A percentile compares a stretch with the other conserved stretches of the same genome.
Conservation (phyloP, 1,284 basidiomycete genomes). For the Pseudozyma tsukubaensis region DNA sequence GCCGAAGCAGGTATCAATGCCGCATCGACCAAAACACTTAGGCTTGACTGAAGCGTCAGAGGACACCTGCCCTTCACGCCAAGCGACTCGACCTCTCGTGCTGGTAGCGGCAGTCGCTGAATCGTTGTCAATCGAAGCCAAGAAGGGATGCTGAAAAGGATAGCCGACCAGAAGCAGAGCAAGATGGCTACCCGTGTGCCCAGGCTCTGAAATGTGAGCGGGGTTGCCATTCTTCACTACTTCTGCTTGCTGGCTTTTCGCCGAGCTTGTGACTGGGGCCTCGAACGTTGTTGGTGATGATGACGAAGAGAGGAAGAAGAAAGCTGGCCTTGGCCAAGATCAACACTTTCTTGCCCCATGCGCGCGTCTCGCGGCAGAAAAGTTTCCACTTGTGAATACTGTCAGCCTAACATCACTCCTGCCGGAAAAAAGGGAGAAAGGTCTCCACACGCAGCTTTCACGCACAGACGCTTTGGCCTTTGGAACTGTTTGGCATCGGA, state of each 20-base stretch:
- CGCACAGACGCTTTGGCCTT: slow-evolving; percentile 16
- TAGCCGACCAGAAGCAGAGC: slow-evolving; percentile 48
- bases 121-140: slow-evolving; percentile 63
- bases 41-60: slow-evolving; percentile 21
- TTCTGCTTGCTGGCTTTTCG: background rate
- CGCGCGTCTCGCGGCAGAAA: too few species aligned
- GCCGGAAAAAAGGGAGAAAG: background rate
- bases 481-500: slow-evolving; percentile 5
- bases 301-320: background rate
- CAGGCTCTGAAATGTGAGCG: slow-evolving; percentile 43
- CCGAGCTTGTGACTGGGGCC: background rate
- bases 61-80: slow-evolving; percentile 32
- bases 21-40: slow-evolving; percentile 16
- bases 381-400: too few species aligned
- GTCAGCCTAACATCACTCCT: too few species aligned
- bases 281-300: background rate
- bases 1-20: slow-evolving; percentile 9
- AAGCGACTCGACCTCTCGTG: slow-evolving; percentile 27
- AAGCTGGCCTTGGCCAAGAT: slow-evolving; percentile 10
- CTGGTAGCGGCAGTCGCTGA: slow-evolving; percentile 54
- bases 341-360: slow-evolving; percentile 25
- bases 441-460: slow-evolving; percentile 21
- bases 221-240: slow-evolving; percentile 14
- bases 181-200: slow-evolving; percentile 39
- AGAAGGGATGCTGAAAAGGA: slow-evolving; percentile 48